Evolutionary conservation across 169 alveolate genomes (phyloP).

Genomic region (Cryptosporidium meleagridis): DNA sequence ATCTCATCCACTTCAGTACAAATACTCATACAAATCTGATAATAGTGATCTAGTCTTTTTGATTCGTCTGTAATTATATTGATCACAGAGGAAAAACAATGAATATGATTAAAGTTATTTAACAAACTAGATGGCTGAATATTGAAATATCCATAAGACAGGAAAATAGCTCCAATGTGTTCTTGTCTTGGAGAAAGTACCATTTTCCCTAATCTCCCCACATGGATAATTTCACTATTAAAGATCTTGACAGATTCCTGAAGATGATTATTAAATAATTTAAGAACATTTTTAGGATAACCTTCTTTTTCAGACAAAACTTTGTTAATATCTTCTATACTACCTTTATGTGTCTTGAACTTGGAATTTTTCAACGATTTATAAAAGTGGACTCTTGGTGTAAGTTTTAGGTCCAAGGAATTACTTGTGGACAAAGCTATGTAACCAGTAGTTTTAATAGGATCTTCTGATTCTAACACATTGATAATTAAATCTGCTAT

Average conservation of each 20-base stretch:
- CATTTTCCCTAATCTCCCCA: conserved; percentile 42
- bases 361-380: not conserved
- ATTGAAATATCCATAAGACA: conserved; percentile 48
- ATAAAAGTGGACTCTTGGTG: conserved; percentile 35
- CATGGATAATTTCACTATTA: conserved; percentile 32
- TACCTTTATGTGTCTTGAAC: not conserved
- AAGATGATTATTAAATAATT: not conserved
- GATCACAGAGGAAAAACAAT: conserved; percentile 31
- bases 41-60: conserved; percentile 60
- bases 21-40: conserved; percentile 64
- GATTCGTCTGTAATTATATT: conserved; percentile 23
- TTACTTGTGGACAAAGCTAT: not conserved
- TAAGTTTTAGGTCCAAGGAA: not conserved
- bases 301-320: not conserved
- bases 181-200: conserved; percentile 22
- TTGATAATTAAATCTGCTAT: conserved; percentile 6
- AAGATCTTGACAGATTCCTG: not conserved
- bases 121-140: conserved; percentile 11
- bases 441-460: not conserved
- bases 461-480: conserved; percentile 32
- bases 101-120: conserved; percentile 43
- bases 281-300: not conserved
- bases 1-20: conserved; percentile 58
- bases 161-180: conserved; percentile 41
- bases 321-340: conserved; percentile 1